These are phyloP conservation scores for Aquilaria agallochum DNA, from an alignment of 441 rosid genomes.

Conservation along the genomic window DNA sequence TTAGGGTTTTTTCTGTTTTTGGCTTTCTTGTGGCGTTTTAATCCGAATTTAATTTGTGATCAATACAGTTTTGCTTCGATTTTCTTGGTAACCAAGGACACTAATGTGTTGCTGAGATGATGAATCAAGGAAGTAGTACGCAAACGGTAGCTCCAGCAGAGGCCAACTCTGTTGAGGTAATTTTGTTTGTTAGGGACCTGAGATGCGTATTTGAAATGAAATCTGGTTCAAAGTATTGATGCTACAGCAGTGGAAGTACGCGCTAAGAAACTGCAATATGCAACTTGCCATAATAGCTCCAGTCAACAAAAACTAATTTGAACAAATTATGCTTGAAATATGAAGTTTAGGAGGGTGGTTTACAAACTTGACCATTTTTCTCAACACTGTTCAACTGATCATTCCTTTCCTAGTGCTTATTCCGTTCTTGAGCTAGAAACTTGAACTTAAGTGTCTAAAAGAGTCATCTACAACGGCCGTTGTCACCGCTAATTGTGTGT, in stretches of 20 bases:
- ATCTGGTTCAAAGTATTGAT: too few relatives aligned
- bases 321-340: conserved; percentile 1
- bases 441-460: too few relatives aligned
- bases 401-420: neutral
- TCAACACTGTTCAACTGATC: conserved; percentile 8
- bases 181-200: conserved; percentile 1
- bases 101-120: conserved; percentile 43
- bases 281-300: too few relatives aligned
- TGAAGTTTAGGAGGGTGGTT: neutral
- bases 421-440: neutral
- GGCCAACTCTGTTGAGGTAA: conserved; percentile 71
- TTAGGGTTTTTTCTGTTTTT: conserved; percentile 33
- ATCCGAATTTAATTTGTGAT: conserved; percentile 2
- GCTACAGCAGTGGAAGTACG: too few relatives aligned
- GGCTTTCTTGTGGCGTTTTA: neutral
- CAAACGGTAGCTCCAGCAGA: conserved; percentile 60
- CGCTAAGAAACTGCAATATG: neutral
- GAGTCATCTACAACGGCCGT: too few relatives aligned
- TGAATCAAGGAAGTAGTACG: conserved; percentile 76
- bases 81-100: conserved; percentile 4
- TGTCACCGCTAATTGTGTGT: too few relatives aligned
- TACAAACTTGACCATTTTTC: neutral
- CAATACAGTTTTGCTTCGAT: neutral
- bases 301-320: conserved; percentile 4
- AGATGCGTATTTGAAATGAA: neutral